Evolutionary conservation across 768 basidiomycete genomes (phyloP), one percentile per base, ranked within the genome.

Genomic region (Hericium alpestre): DNA sequence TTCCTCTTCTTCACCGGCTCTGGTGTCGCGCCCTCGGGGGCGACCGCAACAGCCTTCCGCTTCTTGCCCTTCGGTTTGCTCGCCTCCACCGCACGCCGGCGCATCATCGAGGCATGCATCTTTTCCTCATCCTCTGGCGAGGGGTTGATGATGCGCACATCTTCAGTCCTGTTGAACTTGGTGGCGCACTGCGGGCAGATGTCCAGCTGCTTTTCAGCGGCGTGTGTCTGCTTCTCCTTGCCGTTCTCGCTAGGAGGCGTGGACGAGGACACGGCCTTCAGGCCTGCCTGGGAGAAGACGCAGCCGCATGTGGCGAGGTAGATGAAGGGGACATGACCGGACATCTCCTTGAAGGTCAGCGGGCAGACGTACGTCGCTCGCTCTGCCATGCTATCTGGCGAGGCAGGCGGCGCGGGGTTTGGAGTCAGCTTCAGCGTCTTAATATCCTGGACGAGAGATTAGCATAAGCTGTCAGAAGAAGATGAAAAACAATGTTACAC

Each of bases 341-440:
- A 93, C 93, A 97, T 97, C 72, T 96, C 95, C 69, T 92, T 91
- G 61, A 90, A 73, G 1, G 87, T 91, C 53, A 98, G 77, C 0
- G 96, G 91, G 73, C 96, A 99, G 56, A 93, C 83, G 65, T 93
- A 98, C 54, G 79, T 80, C 2, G 88, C 76, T 2, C 68, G 76
- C 54, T 79, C 83, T n/a, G 66, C 67, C 25, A 69, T 55, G 12
- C 76, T 75, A 16, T 75, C 66, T 7, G 74, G 66, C 12, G 74
- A 65, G 12, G 66, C 57, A 4, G 78, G 65, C 2, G 72, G 61
- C n/a, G 58, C 58, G 27, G 90, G 73, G 65, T 94, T 93, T 0
- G 79, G 75, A 0, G 93, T 89, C n/a, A 97, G 74, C 51, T 75
- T 86, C 20, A 99, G 73, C 0, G 83, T 86, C 69, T 86, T 89